phyloP scores from a whole-genome alignment of 176 grass and related monocot species.

The Oryza meridionalis region DNA sequence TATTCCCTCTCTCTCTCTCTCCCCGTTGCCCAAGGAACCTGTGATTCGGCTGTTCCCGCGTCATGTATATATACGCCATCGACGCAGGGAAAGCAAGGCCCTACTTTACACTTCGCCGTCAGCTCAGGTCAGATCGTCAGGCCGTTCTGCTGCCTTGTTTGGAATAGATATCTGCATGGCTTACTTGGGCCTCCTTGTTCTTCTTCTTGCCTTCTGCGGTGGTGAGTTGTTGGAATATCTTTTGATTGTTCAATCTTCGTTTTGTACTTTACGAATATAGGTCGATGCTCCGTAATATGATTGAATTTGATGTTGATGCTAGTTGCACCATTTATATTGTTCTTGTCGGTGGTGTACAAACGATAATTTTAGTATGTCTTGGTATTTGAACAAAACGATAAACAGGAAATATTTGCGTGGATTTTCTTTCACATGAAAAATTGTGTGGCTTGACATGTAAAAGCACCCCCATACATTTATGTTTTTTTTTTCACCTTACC shows the following conservation, averaged over 20 bases:
- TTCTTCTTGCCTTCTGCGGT: conserved; percentile 26
- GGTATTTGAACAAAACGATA: not conserved
- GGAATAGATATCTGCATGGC: conserved; percentile 44
- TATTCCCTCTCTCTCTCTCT: conserved; percentile 39
- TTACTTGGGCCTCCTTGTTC: conserved; percentile 38
- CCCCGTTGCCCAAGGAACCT: conserved; percentile 53
- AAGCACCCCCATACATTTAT: not conserved
- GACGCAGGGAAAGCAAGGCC: conserved; percentile 27
- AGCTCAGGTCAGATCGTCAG: conserved; percentile 11
- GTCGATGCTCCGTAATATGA: not conserved
- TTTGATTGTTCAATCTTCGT: not conserved
- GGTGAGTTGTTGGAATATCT: conserved; percentile 43
- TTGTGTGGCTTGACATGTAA: conserved; percentile 12
- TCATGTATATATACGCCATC: conserved; percentile 53
- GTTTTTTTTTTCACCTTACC: conserved; percentile 38
- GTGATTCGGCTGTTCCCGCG: conserved; percentile 41
- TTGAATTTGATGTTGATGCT: not conserved
- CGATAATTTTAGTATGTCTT: not conserved
- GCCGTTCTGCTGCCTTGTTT: not conserved
- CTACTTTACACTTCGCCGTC: conserved; percentile 57
- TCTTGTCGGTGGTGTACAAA: not conserved
- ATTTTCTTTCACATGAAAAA: not conserved
- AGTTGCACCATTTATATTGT: not conserved
- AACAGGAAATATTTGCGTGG: not conserved
- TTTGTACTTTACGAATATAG: not conserved